Percentiles rank a stretch among this genome's conserved stretches.
Evolutionary conservation across 768 basidiomycete genomes (phyloP).

Genomic region (Serendipita vermifera): DNA sequence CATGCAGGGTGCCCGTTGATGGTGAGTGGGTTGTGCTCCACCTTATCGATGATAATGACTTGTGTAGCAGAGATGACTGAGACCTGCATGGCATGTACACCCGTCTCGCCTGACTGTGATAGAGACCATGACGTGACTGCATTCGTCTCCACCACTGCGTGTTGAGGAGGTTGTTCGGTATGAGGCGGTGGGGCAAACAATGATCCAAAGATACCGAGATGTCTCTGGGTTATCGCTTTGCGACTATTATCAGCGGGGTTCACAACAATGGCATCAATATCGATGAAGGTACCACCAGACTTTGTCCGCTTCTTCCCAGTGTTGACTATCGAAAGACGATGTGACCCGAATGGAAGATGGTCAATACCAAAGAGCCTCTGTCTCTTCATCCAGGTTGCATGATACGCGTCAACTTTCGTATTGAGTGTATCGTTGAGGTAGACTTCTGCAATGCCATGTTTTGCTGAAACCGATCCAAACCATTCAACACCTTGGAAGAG

Average conservation of each 20-base stretch:
- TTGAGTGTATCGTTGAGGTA: constrained; percentile 43
- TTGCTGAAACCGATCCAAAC: constrained; percentile 49
- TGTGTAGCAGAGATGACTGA: constrained; percentile 53
- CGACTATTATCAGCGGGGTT: constrained; percentile 28
- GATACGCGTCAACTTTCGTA: constrained; percentile 36
- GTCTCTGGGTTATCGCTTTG: neutral
- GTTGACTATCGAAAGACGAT: constrained; percentile 53
- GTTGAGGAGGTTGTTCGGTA: neutral
- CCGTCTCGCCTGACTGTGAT: constrained; percentile 52
- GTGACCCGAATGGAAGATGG: constrained; percentile 37
- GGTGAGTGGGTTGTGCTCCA: constrained; percentile 69
- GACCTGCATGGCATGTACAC: constrained; percentile 70
- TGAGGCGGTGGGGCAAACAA: neutral
- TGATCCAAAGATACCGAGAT: constrained; percentile 10
- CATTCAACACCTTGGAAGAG: constrained; percentile 48
- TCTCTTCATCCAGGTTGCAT: constrained; percentile 28
- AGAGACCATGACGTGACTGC: constrained; percentile 37
- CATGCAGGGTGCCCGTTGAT: constrained; percentile 69
- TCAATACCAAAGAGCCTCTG: constrained; percentile 56
- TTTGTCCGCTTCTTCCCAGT: constrained; percentile 29
- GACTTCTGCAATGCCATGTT: constrained; percentile 44
- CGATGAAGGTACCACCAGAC: constrained; percentile 29
- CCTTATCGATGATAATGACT: constrained; percentile 68
- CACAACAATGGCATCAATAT: constrained; percentile 57
- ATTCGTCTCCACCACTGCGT: neutral